phyloP scores from a whole-genome alignment of 441 rosid species.

The Bocquillonia castaneifolia region DNA sequence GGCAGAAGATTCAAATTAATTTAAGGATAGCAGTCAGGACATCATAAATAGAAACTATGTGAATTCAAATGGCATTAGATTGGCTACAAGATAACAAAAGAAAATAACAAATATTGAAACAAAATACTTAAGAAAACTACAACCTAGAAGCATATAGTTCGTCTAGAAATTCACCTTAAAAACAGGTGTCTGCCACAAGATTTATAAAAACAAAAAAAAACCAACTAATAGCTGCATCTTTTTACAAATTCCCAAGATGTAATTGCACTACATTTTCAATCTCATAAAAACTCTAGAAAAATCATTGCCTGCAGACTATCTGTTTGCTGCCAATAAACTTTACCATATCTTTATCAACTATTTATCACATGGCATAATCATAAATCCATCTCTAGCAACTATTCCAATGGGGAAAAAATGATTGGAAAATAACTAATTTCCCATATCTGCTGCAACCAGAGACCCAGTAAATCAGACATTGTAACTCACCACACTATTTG shows the following conservation, averaged over 20 bases:
- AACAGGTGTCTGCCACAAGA: no score
- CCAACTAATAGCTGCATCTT: not conserved
- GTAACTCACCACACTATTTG: slow-evolving; percentile 83
- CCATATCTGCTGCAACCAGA: not conserved
- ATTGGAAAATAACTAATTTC: not conserved
- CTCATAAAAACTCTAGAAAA: not conserved
- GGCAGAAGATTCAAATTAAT: not conserved
- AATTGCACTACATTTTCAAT: slow-evolving; percentile 4
- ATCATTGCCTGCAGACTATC: not conserved
- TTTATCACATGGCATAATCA: not conserved
- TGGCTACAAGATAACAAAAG: not conserved
- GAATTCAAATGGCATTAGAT: not conserved
- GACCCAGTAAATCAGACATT: not conserved
- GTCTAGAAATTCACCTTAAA: not conserved
- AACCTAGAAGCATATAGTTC: not conserved
- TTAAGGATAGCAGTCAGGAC: not conserved
- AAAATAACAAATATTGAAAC: not conserved
- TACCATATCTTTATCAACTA: not conserved
- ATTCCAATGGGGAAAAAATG: not conserved
- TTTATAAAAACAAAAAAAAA: not conserved
- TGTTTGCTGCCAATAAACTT: not conserved
- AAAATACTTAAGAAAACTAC: not conserved
- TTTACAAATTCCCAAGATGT: no score
- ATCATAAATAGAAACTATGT: not conserved
- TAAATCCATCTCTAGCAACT: not conserved